These are phyloP conservation scores for Pleurotus djamor DNA, from an alignment of 768 basidiomycete species.

Conservation along the genomic window DNA sequence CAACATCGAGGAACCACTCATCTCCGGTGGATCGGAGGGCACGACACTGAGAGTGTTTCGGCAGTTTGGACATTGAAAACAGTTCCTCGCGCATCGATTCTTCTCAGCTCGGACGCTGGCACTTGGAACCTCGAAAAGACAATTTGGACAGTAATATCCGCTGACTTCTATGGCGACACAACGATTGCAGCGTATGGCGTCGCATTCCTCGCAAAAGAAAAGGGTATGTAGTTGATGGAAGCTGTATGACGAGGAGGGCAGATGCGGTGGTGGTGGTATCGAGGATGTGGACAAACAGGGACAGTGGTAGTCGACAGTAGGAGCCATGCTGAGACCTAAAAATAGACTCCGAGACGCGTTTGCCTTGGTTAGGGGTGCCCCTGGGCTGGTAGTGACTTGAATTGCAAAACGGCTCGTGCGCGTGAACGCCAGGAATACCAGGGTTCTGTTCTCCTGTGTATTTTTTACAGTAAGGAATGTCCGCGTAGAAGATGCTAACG, in stretches of 20 bases:
- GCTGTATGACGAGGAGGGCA: slow-evolving; percentile 73
- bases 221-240: slow-evolving; percentile 84
- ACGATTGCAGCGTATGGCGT: slow-evolving; percentile 88
- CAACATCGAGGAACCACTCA: slow-evolving; percentile 52
- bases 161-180: slow-evolving; percentile 94
- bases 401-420: background rate
- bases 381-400: background rate
- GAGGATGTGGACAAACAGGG: slow-evolving; percentile 62
- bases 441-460: background rate
- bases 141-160: slow-evolving; percentile 98
- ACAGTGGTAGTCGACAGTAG: slow-evolving; percentile 64
- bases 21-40: slow-evolving; percentile 80
- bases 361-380: background rate
- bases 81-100: slow-evolving; percentile 99
- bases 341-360: background rate
- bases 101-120: slow-evolving; percentile 98
- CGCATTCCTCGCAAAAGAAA: slow-evolving; percentile 99
- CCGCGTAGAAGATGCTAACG: background rate
- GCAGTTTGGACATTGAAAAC: slow-evolving; percentile 95
- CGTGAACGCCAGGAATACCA: background rate
- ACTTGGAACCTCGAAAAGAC: slow-evolving; percentile 96
- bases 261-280: slow-evolving; percentile 70
- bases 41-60: slow-evolving; percentile 87
- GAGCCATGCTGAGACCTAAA: slow-evolving; percentile 21
- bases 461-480: background rate